Evolutionary conservation across 2,329 filamentous ascomycete genomes (phyloP).

Genomic region (Ceratocystis cacaofunesta): DNA sequence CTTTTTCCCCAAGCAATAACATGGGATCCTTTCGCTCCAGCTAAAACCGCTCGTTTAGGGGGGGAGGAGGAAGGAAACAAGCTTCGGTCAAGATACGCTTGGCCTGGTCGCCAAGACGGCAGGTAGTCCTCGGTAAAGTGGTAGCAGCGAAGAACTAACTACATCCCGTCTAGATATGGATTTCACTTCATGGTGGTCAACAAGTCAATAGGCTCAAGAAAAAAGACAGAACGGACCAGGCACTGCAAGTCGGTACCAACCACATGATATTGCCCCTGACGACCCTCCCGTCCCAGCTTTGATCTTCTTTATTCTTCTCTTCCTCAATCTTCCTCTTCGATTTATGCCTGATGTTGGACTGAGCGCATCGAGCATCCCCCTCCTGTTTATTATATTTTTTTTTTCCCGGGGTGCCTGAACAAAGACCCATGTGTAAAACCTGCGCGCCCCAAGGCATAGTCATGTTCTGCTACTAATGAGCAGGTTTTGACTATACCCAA

Average conservation of each 20-base stretch:
- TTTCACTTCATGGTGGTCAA: too few relatives aligned
- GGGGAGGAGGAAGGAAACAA: too few relatives aligned
- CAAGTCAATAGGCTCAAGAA: too few relatives aligned
- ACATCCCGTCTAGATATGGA: too few relatives aligned
- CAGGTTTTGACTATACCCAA: not conserved
- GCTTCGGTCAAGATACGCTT: too few relatives aligned
- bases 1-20: not conserved
- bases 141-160: too few relatives aligned
- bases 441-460: not conserved
- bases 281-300: not conserved
- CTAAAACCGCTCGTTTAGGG: too few relatives aligned
- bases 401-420: not conserved
- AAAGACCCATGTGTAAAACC: not conserved
- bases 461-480: not conserved
- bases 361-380: not conserved
- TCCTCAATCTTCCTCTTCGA: not conserved
- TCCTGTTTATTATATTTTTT: not conserved
- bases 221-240: too few relatives aligned
- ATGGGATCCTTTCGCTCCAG: too few relatives aligned
- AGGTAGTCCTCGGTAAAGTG: too few relatives aligned
- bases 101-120: too few relatives aligned
- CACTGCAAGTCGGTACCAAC: not conserved
- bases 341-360: not conserved
- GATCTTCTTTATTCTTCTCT: not conserved
- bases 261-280: not conserved